A percentile compares a stretch with the other conserved stretches of the same genome.
Conservation (phyloP, 306 rosid species). For the Canavalia gladiata region DNA sequence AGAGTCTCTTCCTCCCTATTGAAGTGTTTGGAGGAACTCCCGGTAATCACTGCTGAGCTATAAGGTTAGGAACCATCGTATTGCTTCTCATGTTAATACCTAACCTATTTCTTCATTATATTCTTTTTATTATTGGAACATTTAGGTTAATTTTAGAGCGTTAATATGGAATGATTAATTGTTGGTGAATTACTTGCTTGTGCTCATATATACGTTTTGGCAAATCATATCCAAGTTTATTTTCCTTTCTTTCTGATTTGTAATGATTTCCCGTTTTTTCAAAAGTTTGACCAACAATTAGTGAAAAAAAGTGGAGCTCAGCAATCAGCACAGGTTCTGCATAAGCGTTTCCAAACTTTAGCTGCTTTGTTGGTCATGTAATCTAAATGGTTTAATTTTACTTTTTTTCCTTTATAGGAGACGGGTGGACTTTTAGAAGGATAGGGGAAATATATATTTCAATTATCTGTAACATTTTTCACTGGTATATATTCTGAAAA, state of each 20-base stretch:
- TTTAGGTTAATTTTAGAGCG: neutral
- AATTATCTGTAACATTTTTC: neutral
- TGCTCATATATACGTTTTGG: neutral
- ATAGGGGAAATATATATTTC: neutral
- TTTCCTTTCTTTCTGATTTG: neutral
- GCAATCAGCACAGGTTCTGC: neutral
- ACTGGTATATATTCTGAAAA: neutral
- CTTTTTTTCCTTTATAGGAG: neutral
- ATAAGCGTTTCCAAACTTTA: neutral
- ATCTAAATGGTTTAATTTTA: neutral
- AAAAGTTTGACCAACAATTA: neutral
- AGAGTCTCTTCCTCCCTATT: constrained; percentile 31
- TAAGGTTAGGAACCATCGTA: too few relatives aligned
- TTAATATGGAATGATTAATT: neutral
- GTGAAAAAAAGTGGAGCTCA: neutral
- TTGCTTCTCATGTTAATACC: neutral
- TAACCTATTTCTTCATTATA: neutral
- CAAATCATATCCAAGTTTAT: neutral
- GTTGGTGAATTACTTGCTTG: neutral
- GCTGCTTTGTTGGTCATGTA: neutral
- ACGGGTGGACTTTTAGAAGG: neutral
- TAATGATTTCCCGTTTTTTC: neutral
- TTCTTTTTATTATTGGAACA: neutral
- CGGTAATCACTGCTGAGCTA: constrained; percentile 44
- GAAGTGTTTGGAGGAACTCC: constrained; percentile 70